Evolutionary conservation across 2,329 filamentous ascomycete genomes (phyloP).

Genomic region (Aureobasidium subglaciale): DNA sequence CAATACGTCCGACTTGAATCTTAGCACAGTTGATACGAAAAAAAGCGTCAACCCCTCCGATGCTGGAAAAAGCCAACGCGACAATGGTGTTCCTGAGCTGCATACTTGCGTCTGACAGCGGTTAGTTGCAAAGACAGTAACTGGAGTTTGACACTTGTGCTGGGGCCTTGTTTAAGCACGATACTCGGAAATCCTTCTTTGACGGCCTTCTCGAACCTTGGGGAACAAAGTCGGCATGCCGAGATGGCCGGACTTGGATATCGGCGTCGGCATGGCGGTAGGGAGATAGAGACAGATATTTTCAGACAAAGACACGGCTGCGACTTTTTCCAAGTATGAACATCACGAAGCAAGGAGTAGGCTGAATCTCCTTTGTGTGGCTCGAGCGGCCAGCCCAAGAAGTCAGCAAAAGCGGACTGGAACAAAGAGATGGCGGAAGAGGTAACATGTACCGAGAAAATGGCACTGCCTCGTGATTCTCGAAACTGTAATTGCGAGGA

Average conservation of each 20-base stretch:
- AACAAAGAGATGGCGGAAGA: background rate
- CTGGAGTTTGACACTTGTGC: background rate
- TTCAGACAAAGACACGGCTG: background rate
- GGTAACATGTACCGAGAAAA: background rate
- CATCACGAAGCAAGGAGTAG: background rate
- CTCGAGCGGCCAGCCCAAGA: background rate
- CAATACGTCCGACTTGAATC: constrained; percentile 30
- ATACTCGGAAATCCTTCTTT: background rate
- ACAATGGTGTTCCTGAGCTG: background rate
- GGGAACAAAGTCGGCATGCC: constrained; percentile 14
- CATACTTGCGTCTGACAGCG: background rate
- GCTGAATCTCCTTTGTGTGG: background rate
- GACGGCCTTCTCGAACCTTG: background rate
- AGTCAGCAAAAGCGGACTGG: background rate
- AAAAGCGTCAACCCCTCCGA: constrained; percentile 25
- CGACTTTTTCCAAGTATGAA: background rate
- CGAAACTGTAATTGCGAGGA: background rate
- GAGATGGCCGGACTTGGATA: constrained; percentile 7
- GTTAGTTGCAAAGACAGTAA: background rate
- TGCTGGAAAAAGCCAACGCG: background rate
- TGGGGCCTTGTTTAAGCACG: background rate
- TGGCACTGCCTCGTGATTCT: background rate
- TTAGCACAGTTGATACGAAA: constrained; percentile 30
- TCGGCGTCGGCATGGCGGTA: constrained; percentile 9
- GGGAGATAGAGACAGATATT: background rate